Base-by-base conservation (phyloP, 2,329 filamentous ascomycete species). In the Chlorencoelia australis region DNA sequence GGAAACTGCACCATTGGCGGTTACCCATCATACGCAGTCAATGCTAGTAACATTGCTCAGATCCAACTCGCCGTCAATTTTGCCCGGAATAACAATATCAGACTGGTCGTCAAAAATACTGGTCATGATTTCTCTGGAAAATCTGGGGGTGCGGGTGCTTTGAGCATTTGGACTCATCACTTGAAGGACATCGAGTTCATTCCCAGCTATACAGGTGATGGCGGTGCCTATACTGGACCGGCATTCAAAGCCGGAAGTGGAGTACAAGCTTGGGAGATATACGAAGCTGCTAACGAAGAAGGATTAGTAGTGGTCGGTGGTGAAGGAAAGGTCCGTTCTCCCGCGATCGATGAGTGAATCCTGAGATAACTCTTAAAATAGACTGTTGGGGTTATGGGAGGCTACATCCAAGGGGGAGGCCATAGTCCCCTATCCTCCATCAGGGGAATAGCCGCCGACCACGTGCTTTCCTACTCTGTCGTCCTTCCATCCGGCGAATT, bases 361-460 rank as follows among this genome's bases (percentile, higher is more conserved):
- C n/a, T n/a, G n/a, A n/a, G 17, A 7, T 37, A 14, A 30, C 14
- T 5, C 11, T 16, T 11, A 7, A 22, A 20, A 0, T 59, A 73
- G 0, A 75, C 72, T 7, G 50, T 52, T 25, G 47, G 47, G 14
- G 21, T 48, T 18, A 42, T 33, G 13, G 50, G 48, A 22, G 77
- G 76, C 0, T 82, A 73, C 31, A 61, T 67, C 3, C 70, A 73
- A 14, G 75, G 74, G 0, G 76, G 72, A 2, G 77, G 77, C 0
- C 76, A 82, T 51, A 70, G 66, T 0, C 54, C 70, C 2, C 56
- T 80, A 3, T 56, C 61, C 0, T 67, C 71, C 0, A 58, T 58
- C 2, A 68, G 69, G 38, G 77, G 78, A 0, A 58, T 82, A 18
- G 76, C 59, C 1, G 73, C 70, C 0, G 78, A 82, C 45, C 69